A percentile compares a stretch with the other conserved stretches of the same genome.
These are phyloP conservation scores for Hypoxylon sp. DNA, from an alignment of 2,329 filamentous ascomycete species.

Conservation along the genomic window DNA sequence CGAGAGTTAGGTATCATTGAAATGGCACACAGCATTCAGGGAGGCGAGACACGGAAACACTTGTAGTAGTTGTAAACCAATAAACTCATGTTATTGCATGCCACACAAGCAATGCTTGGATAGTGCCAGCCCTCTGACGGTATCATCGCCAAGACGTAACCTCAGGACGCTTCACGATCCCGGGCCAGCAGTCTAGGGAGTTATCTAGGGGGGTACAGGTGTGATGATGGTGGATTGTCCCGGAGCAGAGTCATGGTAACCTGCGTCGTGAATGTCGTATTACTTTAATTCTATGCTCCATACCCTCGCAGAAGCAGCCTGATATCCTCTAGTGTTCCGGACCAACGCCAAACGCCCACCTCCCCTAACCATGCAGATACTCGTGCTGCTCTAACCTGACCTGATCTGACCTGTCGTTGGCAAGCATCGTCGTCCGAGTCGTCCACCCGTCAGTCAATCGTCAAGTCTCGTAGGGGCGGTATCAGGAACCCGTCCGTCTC, in stretches of 20 bases:
- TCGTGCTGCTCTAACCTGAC: constrained; percentile 10
- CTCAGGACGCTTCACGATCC: constrained; percentile 3
- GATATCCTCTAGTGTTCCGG: constrained; percentile 19
- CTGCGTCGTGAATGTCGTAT: constrained; percentile 30
- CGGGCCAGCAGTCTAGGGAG: constrained; percentile 15
- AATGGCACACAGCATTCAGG: constrained; percentile 22
- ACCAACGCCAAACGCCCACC: constrained; percentile 39
- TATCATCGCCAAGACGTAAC: constrained; percentile 19
- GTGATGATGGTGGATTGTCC: constrained; percentile 10
- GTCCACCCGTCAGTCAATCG: constrained; percentile 22
- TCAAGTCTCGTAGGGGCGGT: not conserved
- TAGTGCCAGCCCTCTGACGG: constrained; percentile 24
- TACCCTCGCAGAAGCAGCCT: constrained; percentile 34
- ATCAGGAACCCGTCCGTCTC: too few relatives aligned
- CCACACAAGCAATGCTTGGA: constrained; percentile 28
- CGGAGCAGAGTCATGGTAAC: constrained; percentile 16
- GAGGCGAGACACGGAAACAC: constrained; percentile 9
- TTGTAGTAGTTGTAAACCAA: constrained; percentile 38
- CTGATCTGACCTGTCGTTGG: not conserved
- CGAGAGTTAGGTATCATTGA: constrained; percentile 15
- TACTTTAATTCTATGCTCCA: constrained; percentile 35
- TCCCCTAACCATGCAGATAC: constrained; percentile 24
- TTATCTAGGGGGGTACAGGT: too few relatives aligned
- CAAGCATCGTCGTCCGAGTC: constrained; percentile 11
- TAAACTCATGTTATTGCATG: constrained; percentile 38